Base-by-base conservation (phyloP, 306 rosid genomes). In the Vigna hirtella region DNA sequence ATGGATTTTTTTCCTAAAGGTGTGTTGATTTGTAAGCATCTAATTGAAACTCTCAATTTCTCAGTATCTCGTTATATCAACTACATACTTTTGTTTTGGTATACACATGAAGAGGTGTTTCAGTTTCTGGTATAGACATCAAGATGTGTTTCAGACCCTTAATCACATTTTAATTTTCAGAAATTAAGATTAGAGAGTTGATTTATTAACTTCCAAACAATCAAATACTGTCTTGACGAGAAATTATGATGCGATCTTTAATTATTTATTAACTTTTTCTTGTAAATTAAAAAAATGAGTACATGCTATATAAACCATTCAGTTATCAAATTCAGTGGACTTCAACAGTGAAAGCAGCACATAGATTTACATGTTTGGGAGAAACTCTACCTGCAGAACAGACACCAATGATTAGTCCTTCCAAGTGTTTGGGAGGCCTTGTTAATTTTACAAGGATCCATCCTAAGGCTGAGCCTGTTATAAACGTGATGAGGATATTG, bases 401-500 rank as follows among this genome's bases (percentile, higher is more conserved):
- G 72, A 81, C 78, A 53, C 90, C 90, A 13, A 87, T 1, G 24
- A 87, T 57, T 20, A 87, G 70, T 64, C 90, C 90, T 79, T 87
- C 86, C 16, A 79, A 30, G 45, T 79, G 70, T 77, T 63, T 68
- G 8, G 90, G 88, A 75, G 90, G 57, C 77, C 51, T 79, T 79
- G 88, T 81, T 79, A 87, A 42, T 78, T 38, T 84, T 24, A 79
- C n/a, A 28, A 84, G 55, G 49, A 87, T 62, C 90, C 86, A 87
- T 59, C 90, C 90, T 24, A 87, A 76, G n/a, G 56, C 84, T 9
- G 88, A 87, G 65, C 88, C 90, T 65, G 81, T 17, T 47, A 87
- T 20, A 77, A 87, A 87, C 57, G 90, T 87, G 4, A 2, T 1
- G 3, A 87, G 81, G 45, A 87, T 80, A 51, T 87, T 87, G 61